phyloP scores from a whole-genome alignment of 768 basidiomycete genomes.

The Dacryopinax primogenitus region DNA sequence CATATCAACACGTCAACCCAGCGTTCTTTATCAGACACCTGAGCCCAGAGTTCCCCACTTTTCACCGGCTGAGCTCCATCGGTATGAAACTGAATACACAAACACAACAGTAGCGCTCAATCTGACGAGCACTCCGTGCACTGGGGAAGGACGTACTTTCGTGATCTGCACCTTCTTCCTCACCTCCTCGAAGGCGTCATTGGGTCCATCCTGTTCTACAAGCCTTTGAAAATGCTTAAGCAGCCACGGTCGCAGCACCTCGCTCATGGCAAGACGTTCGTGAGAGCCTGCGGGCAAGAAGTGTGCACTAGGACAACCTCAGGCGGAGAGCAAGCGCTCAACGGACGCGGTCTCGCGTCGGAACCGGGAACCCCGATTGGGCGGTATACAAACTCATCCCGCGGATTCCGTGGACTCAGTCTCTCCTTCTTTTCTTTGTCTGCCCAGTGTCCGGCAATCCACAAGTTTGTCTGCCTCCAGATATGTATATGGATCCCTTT shows the following conservation, averaged over 20 bases:
- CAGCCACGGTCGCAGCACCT: conserved; percentile 1
- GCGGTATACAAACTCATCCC: no score
- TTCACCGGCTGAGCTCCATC: background rate
- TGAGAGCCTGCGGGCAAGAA: background rate
- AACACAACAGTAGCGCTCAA: no score
- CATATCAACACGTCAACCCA: background rate
- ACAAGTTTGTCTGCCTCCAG: no score
- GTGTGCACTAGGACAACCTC: no score
- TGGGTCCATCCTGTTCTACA: background rate
- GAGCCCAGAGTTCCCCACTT: background rate
- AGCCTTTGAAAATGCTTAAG: background rate
- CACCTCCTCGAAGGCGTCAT: background rate
- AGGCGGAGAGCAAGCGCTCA: no score
- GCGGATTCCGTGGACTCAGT: no score
- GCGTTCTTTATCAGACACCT: background rate
- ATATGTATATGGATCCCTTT: no score
- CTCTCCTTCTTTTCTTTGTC: no score
- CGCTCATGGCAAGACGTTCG: background rate
- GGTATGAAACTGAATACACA: background rate
- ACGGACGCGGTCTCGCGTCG: no score
- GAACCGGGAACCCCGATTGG: background rate
- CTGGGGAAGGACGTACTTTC: background rate
- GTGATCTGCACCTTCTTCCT: conserved; percentile 8
- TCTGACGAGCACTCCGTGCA: no score
- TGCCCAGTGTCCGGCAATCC: no score